phyloP scores from a whole-genome alignment of 2,329 filamentous ascomycete species.

The Botryotinia convoluta region DNA sequence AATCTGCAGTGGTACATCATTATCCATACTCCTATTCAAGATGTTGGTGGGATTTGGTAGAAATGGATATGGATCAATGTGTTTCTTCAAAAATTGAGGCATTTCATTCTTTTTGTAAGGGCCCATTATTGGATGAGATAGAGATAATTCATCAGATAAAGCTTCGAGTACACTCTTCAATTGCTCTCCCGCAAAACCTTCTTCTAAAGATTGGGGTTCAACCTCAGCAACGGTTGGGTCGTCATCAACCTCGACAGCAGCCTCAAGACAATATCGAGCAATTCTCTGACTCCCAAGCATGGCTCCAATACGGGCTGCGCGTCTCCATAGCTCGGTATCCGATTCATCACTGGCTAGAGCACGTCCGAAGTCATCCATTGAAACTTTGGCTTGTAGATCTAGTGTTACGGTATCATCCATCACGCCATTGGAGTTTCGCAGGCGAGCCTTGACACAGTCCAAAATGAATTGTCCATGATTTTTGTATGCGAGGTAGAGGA shows the following conservation, averaged over 20 bases:
- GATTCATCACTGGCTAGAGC: constrained; percentile 65
- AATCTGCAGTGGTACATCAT: constrained; percentile 20
- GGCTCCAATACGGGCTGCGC: constrained; percentile 55
- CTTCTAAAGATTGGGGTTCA: constrained; percentile 60
- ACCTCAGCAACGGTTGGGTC: constrained; percentile 62
- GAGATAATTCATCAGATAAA: constrained; percentile 53
- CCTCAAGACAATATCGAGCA: constrained; percentile 61
- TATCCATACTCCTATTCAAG: constrained; percentile 3
- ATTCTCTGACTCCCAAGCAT: constrained; percentile 57
- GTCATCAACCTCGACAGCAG: constrained; percentile 65
- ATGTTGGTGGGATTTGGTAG: constrained; percentile 51
- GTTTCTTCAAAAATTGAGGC: constrained; percentile 50
- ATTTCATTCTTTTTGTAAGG: constrained; percentile 55
- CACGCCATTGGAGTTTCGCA: constrained; percentile 40
- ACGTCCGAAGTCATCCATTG: constrained; percentile 55
- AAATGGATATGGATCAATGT: constrained; percentile 61
- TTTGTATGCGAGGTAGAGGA: constrained; percentile 90
- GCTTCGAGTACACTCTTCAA: constrained; percentile 54
- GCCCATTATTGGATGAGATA: constrained; percentile 59
- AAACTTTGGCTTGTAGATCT: constrained; percentile 39
- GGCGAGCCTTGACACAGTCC: constrained; percentile 63
- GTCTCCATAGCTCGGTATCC: constrained; percentile 64
- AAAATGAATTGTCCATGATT: constrained; percentile 90
- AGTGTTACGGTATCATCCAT: constrained; percentile 37
- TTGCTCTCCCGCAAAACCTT: constrained; percentile 61